These are phyloP conservation scores for Claviceps lovelessii DNA, from an alignment of 2,329 filamentous ascomycete species.

Conservation along the genomic window DNA sequence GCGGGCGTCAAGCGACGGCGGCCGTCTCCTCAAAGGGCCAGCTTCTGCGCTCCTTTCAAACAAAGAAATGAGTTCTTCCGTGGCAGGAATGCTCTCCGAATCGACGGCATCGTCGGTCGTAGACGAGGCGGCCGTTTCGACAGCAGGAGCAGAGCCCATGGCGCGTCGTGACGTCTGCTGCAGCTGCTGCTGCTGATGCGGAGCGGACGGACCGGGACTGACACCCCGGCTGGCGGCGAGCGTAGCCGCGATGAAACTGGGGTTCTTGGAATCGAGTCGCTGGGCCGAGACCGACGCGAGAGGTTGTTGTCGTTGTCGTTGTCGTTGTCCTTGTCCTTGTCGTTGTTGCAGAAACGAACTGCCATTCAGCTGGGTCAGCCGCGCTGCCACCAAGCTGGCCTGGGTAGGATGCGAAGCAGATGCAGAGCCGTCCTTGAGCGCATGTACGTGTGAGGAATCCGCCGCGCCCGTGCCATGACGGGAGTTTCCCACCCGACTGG, in stretches of 20 bases:
- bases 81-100: slow-evolving; percentile 44
- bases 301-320: too few species aligned
- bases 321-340: too few species aligned
- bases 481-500: not conserved
- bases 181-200: slow-evolving; percentile 10
- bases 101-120: slow-evolving; percentile 22
- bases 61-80: slow-evolving; percentile 50
- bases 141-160: slow-evolving; percentile 14
- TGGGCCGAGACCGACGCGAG: not conserved
- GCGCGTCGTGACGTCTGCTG: slow-evolving; percentile 10
- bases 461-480: not conserved
- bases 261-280: slow-evolving; percentile 30
- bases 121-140: slow-evolving; percentile 4
- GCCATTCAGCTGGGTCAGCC: too few species aligned
- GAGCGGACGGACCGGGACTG: slow-evolving; percentile 19
- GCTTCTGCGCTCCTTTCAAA: slow-evolving; percentile 41
- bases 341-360: too few species aligned
- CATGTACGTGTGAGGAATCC: not conserved
- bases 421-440: not conserved
- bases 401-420: too few species aligned
- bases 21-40: slow-evolving; percentile 20
- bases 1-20: not conserved
- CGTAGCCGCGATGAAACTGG: slow-evolving; percentile 43
- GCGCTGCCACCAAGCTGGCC: too few species aligned
- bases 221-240: slow-evolving; percentile 40